Base-by-base conservation (phyloP, 768 basidiomycete species). In the Auricularia sp. region DNA sequence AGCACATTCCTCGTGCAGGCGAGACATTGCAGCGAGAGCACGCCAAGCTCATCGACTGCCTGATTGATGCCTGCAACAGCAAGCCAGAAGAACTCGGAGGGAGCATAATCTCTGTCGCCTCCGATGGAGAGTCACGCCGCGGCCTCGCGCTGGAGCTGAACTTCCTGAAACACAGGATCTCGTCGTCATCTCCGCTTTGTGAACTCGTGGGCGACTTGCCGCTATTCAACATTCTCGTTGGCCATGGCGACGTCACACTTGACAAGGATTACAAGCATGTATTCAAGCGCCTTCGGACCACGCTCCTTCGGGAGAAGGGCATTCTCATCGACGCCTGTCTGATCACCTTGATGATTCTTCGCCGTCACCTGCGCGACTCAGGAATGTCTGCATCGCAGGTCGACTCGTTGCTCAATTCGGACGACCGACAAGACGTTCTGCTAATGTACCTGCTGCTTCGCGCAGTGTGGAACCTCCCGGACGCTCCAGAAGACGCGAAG, bases 181-280 rank as follows among this genome's bases (percentile, higher is more conserved):
- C 62, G 10, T 8, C 54, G 6, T 36, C 61, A 1, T 77, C 77
- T 2, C 47, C 64, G 0, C 71, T 78, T 18, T 74, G 70, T 61
- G 23, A 11, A 1, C 66, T 71, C 36, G 36, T 39, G 5, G 36
- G 36, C 36, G 11, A 39, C 36, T 11, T 39, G 5, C 36, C 36
- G 5, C 1, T 74, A 44, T 65, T 78, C 66, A 71, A 78, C 61
- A 63, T 74, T 3, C 53, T 70, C 18, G 74, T 75, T 33, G 75
- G 77, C 5, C 67, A 70, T 36, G 71, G 76, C 59, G 74, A 77
- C 58, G 12, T 77, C 3, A 76, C 77, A 8, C 64, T 64, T 2
- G 75, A 77, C 47, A 77, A 75, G 47, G 76, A 77, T 62, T 73
- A 61, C 29, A 74, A 75, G 62, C 77, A 78, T 64, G 64, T 76